These are phyloP conservation scores for Dryas integrifolia DNA, from an alignment of 331 rosid genomes.

Conservation along the genomic window DNA sequence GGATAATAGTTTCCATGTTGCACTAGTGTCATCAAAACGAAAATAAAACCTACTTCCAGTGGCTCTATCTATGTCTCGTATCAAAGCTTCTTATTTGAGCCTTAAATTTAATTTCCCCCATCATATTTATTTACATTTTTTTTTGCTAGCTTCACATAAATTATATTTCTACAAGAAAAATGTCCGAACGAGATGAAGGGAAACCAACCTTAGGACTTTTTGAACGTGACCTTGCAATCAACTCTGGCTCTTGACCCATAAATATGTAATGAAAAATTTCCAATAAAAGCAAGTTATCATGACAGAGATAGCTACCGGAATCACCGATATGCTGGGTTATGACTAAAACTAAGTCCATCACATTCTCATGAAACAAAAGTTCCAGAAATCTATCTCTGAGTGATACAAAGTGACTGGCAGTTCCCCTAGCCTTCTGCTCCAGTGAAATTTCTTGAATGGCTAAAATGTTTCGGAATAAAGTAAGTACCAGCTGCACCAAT, in stretches of 20 bases:
- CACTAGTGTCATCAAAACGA: not conserved
- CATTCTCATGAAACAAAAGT: conserved; percentile 76
- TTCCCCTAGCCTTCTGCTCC: conserved; percentile 72
- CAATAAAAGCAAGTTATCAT: conserved; percentile 82
- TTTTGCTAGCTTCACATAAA: conserved; percentile 18
- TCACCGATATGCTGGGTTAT: conserved; percentile 66
- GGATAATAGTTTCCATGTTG: not conserved
- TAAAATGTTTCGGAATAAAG: conserved; percentile 74
- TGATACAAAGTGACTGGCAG: conserved; percentile 58
- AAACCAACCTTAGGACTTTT: conserved; percentile 52
- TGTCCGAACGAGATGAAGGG: conserved; percentile 16
- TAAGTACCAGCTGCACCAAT: conserved; percentile 78
- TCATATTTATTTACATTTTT: not conserved
- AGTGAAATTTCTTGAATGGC: conserved; percentile 81
- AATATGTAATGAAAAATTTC: conserved; percentile 77
- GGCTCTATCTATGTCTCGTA: conserved; percentile 6
- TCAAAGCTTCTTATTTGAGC: not conserved
- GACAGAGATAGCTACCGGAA: conserved; percentile 59
- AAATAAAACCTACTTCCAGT: not conserved
- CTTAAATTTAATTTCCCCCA: not conserved
- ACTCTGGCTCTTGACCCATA: conserved; percentile 83
- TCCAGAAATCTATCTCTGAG: conserved; percentile 77
- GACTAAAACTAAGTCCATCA: conserved; percentile 77
- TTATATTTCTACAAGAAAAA: conserved; percentile 2
- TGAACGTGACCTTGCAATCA: conserved; percentile 50